phyloP scores from a whole-genome alignment of 2,329 filamentous ascomycete genomes.

The Coniella lustricola region DNA sequence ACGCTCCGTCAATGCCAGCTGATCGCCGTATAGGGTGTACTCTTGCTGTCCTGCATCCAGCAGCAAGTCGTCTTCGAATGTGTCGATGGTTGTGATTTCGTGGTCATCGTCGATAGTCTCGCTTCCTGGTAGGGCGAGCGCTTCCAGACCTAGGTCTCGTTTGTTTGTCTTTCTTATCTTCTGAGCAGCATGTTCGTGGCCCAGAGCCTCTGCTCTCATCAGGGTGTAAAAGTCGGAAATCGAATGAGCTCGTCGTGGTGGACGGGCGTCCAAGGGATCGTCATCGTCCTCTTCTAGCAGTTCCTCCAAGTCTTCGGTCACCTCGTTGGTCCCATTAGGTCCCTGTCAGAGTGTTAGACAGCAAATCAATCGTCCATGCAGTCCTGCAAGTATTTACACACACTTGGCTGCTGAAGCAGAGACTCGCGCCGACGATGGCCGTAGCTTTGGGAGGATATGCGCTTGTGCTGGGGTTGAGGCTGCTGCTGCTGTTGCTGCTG shows the following conservation, averaged over 20 bases:
- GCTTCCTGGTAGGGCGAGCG: slow-evolving; percentile 33
- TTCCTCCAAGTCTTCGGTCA: slow-evolving; percentile 49
- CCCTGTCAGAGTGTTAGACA: slow-evolving; percentile 34
- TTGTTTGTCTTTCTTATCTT: slow-evolving; percentile 34
- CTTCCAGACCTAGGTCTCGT: slow-evolving; percentile 43
- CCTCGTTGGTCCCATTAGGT: slow-evolving; percentile 42
- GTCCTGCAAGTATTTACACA: slow-evolving; percentile 29
- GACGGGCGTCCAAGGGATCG: slow-evolving; percentile 58
- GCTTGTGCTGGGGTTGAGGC: slow-evolving; percentile 35
- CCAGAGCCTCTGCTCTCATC: slow-evolving; percentile 45
- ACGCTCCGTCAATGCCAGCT: slow-evolving; percentile 70
- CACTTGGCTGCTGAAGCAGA: slow-evolving; percentile 60
- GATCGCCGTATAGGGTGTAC: slow-evolving; percentile 77
- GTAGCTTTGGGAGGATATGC: slow-evolving; percentile 36
- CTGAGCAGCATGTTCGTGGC: slow-evolving; percentile 39
- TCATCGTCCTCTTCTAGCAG: slow-evolving; percentile 51
- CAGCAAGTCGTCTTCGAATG: slow-evolving; percentile 62
- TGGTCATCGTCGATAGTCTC: slow-evolving; percentile 21
- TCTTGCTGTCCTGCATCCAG: slow-evolving; percentile 77
- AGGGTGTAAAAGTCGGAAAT: slow-evolving; percentile 70
- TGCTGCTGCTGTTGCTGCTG: slow-evolving; percentile 8
- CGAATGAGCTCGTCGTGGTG: slow-evolving; percentile 64
- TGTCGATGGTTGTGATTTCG: slow-evolving; percentile 35
- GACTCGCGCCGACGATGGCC: slow-evolving; percentile 56
- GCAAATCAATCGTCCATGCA: slow-evolving; percentile 16